Percentiles rank a stretch among this genome's conserved stretches.
These are phyloP conservation scores for Escallonia rubra DNA, from an alignment of 129 eudicot species.

Conservation along the genomic window DNA sequence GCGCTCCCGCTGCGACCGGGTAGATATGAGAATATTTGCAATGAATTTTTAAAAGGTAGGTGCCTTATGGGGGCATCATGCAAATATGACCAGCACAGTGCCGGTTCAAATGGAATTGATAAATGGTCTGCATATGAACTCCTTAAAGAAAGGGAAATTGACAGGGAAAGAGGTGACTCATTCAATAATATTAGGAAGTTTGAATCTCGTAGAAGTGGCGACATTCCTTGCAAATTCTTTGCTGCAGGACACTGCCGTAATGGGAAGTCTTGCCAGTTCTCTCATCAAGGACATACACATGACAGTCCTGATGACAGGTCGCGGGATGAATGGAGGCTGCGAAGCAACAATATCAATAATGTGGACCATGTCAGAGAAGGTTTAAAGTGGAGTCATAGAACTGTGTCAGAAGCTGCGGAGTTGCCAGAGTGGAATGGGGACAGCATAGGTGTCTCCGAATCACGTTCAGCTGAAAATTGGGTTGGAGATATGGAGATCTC, in stretches of 20 bases:
- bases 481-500: slow-evolving; percentile 6
- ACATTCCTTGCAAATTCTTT: slow-evolving; percentile 10
- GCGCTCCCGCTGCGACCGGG: not conserved
- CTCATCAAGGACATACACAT: slow-evolving; percentile 4
- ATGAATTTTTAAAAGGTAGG: not conserved
- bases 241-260: slow-evolving; percentile 18
- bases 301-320: not conserved
- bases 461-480: not conserved
- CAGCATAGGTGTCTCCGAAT: not conserved
- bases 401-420: not conserved
- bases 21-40: slow-evolving; percentile 1
- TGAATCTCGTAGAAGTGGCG: not conserved
- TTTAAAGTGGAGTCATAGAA: not conserved
- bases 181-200: not conserved
- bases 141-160: slow-evolving; percentile 4
- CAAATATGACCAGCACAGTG: not conserved
- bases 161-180: not conserved
- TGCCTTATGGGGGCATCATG: not conserved
- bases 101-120: not conserved
- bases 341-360: not conserved
- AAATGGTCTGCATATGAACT: not conserved
- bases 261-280: slow-evolving; percentile 12
- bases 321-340: not conserved
- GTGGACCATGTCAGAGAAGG: slow-evolving; percentile 6
- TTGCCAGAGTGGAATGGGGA: not conserved